Conservation (phyloP, 805 yeast species). For the Yueomyces sp. region DNA sequence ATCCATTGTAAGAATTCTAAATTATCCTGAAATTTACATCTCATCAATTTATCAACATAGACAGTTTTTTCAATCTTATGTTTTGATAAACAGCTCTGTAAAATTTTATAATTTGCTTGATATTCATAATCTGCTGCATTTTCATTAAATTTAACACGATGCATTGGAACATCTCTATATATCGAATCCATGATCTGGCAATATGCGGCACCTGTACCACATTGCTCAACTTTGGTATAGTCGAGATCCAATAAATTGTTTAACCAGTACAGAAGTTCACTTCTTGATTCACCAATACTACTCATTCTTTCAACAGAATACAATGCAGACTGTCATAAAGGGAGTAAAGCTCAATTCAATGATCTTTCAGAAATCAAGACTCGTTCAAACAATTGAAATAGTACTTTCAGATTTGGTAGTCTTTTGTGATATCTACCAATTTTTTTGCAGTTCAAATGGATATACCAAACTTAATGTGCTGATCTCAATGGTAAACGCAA, state of each 20-base stretch:
- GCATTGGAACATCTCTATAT: constrained; percentile 70
- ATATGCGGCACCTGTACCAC: constrained; percentile 93
- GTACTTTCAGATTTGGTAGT: too few species aligned
- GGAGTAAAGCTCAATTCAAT: too few species aligned
- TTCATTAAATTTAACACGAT: constrained; percentile 59
- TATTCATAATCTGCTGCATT: constrained; percentile 59
- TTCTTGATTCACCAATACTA: constrained; percentile 60
- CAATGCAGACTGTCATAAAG: not conserved
- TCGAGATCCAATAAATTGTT: constrained; percentile 54
- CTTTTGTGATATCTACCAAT: too few species aligned
- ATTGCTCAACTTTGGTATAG: constrained; percentile 73
- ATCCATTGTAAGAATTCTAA: constrained; percentile 91
- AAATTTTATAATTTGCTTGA: constrained; percentile 66
- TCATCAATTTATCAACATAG: constrained; percentile 69
- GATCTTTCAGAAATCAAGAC: too few species aligned
- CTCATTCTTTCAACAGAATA: constrained; percentile 1
- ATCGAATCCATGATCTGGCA: constrained; percentile 86
- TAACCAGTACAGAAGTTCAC: constrained; percentile 76
- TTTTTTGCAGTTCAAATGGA: too few species aligned
- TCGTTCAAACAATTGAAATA: too few species aligned
- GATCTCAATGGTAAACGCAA: too few species aligned
- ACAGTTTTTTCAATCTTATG: constrained; percentile 61
- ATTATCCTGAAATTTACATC: constrained; percentile 87
- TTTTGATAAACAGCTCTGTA: constrained; percentile 66
- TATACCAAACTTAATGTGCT: too few species aligned